Evolutionary conservation across 2,329 filamentous ascomycete species (phyloP).

Genomic region (Cercospora nicotianae): DNA sequence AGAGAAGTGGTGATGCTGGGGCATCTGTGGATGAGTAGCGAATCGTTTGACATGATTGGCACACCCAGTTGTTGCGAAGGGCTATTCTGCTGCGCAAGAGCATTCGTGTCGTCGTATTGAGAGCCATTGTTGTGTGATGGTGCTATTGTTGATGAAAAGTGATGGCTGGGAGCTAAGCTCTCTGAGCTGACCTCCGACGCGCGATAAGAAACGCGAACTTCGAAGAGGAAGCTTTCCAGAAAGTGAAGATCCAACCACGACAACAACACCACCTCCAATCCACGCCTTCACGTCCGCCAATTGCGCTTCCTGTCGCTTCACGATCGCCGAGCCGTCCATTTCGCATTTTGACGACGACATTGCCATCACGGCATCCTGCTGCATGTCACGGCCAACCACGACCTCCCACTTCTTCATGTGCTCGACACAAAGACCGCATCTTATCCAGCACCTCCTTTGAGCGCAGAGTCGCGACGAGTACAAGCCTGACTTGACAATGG

Average conservation of each 20-base stretch:
- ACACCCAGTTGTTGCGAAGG: conserved; percentile 24
- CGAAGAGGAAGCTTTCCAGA: not conserved
- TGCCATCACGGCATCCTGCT: not conserved
- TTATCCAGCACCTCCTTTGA: not conserved
- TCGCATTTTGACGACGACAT: not conserved
- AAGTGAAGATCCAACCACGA: not conserved
- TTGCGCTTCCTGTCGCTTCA: not conserved
- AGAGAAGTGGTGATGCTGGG: conserved; percentile 43
- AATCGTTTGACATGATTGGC: conserved; percentile 29
- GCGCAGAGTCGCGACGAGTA: not conserved
- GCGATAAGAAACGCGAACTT: not conserved
- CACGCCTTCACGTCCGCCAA: not conserved
- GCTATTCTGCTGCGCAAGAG: conserved; percentile 21
- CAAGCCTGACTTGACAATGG: conserved; percentile 26
- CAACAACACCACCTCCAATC: not conserved
- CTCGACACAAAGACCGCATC: not conserved
- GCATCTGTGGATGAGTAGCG: conserved; percentile 30
- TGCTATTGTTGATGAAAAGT: conserved; percentile 3
- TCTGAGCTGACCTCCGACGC: not conserved
- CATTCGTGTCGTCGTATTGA: conserved; percentile 19
- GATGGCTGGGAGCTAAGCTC: not conserved
- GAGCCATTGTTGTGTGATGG: conserved; percentile 23
- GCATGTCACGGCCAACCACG: conserved; percentile 15
- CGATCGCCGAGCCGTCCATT: not conserved
- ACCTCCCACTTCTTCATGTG: conserved; percentile 2